These are phyloP conservation scores for Triticum timopheevii DNA, from an alignment of 176 grass and related monocot genomes.

Conservation along the genomic window DNA sequence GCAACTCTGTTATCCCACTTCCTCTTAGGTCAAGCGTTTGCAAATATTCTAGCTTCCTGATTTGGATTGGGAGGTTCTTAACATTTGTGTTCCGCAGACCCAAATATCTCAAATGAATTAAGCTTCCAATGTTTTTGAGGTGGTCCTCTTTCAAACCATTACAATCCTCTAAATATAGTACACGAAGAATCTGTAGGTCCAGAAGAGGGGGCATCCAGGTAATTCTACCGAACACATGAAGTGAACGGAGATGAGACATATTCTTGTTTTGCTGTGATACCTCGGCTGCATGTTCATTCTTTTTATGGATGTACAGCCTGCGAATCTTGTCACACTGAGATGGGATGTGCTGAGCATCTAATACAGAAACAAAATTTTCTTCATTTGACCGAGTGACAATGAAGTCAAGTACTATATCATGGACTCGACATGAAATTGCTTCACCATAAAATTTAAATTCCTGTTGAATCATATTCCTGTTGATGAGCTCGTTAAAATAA, in stretches of 20 bases:
- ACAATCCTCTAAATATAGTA: neutral
- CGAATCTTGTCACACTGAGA: neutral
- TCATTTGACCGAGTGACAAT: neutral
- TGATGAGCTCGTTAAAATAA: conserved; percentile 15
- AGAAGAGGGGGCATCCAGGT: neutral
- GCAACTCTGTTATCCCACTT: neutral
- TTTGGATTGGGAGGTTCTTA: neutral
- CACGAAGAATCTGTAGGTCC: neutral
- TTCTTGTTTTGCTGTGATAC: neutral
- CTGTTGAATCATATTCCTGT: neutral
- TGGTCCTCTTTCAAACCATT: neutral
- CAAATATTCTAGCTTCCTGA: conserved; percentile 10
- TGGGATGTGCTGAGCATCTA: neutral
- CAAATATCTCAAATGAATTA: conserved; percentile 23
- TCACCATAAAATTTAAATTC: neutral
- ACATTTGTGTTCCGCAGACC: neutral
- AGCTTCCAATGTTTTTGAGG: neutral
- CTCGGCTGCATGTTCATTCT: neutral
- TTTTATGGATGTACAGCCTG: neutral
- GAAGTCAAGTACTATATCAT: conserved; percentile 21
- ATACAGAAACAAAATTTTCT: neutral
- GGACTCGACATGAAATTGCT: neutral
- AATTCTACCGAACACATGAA: neutral
- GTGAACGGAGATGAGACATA: neutral
- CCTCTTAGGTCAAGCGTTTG: neutral